Evolutionary conservation across 2,329 filamentous ascomycete species (phyloP).

Genomic region (Penicillium thymicola): DNA sequence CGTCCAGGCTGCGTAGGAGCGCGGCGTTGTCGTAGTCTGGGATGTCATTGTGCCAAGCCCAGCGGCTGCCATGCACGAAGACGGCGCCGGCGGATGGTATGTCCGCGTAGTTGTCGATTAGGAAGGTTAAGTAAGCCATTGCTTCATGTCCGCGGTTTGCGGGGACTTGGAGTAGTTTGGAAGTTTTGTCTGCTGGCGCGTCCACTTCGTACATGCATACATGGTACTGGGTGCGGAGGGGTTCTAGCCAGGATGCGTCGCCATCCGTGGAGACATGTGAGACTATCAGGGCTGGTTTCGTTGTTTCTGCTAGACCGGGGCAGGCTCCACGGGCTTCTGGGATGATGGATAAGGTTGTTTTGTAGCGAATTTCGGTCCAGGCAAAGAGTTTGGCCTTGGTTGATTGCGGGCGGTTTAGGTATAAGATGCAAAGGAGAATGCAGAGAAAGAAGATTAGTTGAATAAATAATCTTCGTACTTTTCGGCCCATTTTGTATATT

Average conservation of each 20-base stretch:
- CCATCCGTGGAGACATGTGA: constrained; percentile 44
- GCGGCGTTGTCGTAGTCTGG: constrained; percentile 46
- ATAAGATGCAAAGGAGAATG: constrained; percentile 38
- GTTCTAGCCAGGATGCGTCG: constrained; percentile 42
- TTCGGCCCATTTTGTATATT: constrained; percentile 34
- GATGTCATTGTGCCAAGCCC: constrained; percentile 47
- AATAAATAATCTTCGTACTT: constrained; percentile 33
- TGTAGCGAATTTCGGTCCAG: constrained; percentile 47
- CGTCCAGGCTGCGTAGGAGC: constrained; percentile 40
- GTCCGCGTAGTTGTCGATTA: constrained; percentile 47
- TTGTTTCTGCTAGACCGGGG: constrained; percentile 37
- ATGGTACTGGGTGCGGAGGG: constrained; percentile 41
- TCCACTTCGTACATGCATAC: constrained; percentile 48
- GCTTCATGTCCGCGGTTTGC: constrained; percentile 48
- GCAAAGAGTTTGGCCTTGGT: constrained; percentile 34
- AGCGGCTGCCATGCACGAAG: constrained; percentile 46
- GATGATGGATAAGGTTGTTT: constrained; percentile 35
- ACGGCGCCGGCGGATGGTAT: constrained; percentile 40
- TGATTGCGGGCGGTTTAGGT: constrained; percentile 33
- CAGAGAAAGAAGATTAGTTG: constrained; percentile 37
- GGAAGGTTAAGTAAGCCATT: constrained; percentile 48
- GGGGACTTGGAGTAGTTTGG: constrained; percentile 42
- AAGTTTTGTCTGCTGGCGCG: constrained; percentile 23
- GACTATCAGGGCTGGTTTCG: constrained; percentile 48
- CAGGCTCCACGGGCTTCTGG: constrained; percentile 42